Evolutionary conservation across 352 stramenopile genomes (phyloP), one percentile per base, ranked within the genome.

Genomic region (Globisporangium heterothallicum): DNA sequence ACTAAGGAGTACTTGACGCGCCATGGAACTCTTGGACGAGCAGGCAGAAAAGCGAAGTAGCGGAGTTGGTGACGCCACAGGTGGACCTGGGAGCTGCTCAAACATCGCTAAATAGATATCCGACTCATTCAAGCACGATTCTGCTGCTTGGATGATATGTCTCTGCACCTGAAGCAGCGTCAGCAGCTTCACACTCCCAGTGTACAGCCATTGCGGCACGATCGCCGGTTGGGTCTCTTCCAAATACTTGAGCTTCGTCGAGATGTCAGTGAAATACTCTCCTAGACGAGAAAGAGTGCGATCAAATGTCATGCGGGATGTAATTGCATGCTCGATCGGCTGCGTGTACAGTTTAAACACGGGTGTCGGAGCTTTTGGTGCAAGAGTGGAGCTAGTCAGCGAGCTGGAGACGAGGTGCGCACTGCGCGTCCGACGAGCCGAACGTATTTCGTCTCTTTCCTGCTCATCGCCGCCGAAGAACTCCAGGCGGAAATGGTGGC

Each of bases 91-190:
- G n/a, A 88, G 59, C 2, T 57, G 41, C 35, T 92, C 77, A 34
- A 72, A 66, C 60, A 89, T 74, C 1, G 61, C 77, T 9, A 92
- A 29, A 58, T 92, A 92, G 35, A 89, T 42, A 46, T 90, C 81
- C 29, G 72, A 86, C 27, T 89, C 77, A 32, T 55, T 76, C 26
- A 92, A 58, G 53, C 78, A 90, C 14, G 55, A 40, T 38, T 86
- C 64, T 7, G 78, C 67, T 10, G 62, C 63, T 27, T 84, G 72
- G 2, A 89, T 54, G 25, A 90, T 62, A 21, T 74, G 68, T 6
- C 77, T 68, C 40, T 90, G 77, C 0, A 70, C 47, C 49, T 92
- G 81, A 1, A 88, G 59, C 25, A 89, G 50, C 18, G 74, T 89
- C 0, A 74, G 77, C 13, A 82, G 63, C 19, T 68, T 75, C 58